Evolutionary conservation across 1,284 basidiomycete species (phyloP), one percentile per base, ranked within the genome.

Genomic region (Ustilago loliicola): DNA sequence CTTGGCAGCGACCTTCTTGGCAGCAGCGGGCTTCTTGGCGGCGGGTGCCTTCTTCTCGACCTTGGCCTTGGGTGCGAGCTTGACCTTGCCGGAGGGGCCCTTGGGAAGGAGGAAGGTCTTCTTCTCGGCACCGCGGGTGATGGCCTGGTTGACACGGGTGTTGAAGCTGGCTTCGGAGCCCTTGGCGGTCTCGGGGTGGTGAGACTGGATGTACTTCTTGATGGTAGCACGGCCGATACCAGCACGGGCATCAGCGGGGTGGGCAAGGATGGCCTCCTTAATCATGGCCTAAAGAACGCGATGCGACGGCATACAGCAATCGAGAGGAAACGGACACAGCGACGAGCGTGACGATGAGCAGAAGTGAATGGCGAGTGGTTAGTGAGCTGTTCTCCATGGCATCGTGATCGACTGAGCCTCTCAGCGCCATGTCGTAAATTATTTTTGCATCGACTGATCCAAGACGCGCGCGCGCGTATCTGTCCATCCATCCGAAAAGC

Each of bases 161-260:
- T 89, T 90, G 88, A 95, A 94, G 50, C 93, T 90, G 69, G 91
- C 89, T 38, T 78, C 77, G 59, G 80, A 73, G 66, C 66, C 63
- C 63, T 79, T 77, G 70, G 79, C 72, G 17, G 80, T 76, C 59
- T 64, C 74, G 58, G 76, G 77, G 64, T 77, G 66, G 77, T 77
- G 80, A 21, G 76, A 72, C 58, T 64, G 73, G 66, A 88, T 89
- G 82, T 81, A 92, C 94, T 94, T 96, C 91, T 96, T 96, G 88
- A 97, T 94, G 85, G 92, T 91, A 69, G 92, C 93, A 65, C 95
- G 93, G 81, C 94, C 95, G 79, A 96, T 93, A 87, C 95, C 95
- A 72, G 87, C 86, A 77, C 94, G 93, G 72, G 92, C 91, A 73
- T 94, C 93, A 42, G 93, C 92, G 29, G 91, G 90, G 87, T 92